These are phyloP conservation scores for Sphaerobolus stellatus DNA, from an alignment of 1,284 basidiomycete species.

Conservation along the genomic window DNA sequence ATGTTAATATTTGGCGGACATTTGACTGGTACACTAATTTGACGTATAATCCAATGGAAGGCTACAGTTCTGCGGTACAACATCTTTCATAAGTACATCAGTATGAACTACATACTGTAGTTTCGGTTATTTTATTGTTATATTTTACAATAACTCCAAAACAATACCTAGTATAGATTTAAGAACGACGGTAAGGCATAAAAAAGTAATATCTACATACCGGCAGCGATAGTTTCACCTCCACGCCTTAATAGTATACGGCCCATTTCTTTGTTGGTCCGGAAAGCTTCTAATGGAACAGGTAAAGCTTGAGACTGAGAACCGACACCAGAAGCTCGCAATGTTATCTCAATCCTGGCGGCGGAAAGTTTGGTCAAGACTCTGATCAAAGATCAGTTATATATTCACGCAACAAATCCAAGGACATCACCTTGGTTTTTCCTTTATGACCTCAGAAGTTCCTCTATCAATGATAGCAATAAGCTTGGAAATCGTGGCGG, in stretches of 20 bases:
- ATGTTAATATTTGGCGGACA: too few relatives aligned
- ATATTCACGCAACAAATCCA: neutral
- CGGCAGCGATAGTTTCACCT: slow-evolving; percentile 94
- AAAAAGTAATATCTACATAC: slow-evolving; percentile 36
- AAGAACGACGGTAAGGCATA: neutral
- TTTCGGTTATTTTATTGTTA: neutral
- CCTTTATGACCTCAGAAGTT: slow-evolving; percentile 74
- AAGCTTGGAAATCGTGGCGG: slow-evolving; percentile 83
- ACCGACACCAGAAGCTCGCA: slow-evolving; percentile 60
- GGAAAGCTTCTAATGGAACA: slow-evolving; percentile 85
- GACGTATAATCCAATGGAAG: too few relatives aligned
- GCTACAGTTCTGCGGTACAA: too few relatives aligned
- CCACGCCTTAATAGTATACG: slow-evolving; percentile 82
- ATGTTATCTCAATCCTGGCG: slow-evolving; percentile 81
- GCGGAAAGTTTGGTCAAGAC: slow-evolving; percentile 82
- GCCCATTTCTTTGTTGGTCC: slow-evolving; percentile 96
- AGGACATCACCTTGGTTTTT: slow-evolving; percentile 68
- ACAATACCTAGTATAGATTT: slow-evolving; percentile 37
- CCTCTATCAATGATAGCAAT: slow-evolving; percentile 75
- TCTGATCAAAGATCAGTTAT: slow-evolving; percentile 37
- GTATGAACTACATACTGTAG: neutral
- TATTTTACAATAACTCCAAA: slow-evolving; percentile 27
- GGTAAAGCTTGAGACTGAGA: slow-evolving; percentile 48
- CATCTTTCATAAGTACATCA: neutral
- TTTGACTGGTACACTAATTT: too few relatives aligned